Percentiles rank a stretch among this genome's conserved stretches.
Evolutionary conservation across 805 yeast species (phyloP).

Genomic region (Brettanomyces sp.): DNA sequence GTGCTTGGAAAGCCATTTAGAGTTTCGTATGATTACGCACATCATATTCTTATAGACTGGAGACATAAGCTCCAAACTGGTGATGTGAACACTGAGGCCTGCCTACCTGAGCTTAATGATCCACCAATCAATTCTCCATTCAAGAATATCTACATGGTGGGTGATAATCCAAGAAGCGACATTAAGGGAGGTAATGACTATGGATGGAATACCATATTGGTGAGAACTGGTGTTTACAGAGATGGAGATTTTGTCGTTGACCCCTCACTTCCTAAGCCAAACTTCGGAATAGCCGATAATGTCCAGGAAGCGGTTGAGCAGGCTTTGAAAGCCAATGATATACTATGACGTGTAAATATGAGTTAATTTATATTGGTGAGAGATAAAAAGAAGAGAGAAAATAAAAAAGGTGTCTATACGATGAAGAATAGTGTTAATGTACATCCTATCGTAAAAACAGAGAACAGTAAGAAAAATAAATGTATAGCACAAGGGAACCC

Average conservation of each 20-base stretch:
- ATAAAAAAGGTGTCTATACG: too few relatives aligned
- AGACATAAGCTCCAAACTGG: conserved; percentile 24
- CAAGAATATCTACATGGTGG: conserved; percentile 80
- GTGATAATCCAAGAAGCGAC: conserved; percentile 93
- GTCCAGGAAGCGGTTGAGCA: conserved; percentile 35
- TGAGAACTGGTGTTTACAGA: conserved; percentile 79
- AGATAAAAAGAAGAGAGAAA: too few relatives aligned
- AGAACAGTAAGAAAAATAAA: too few relatives aligned
- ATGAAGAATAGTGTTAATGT: too few relatives aligned
- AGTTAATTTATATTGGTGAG: too few relatives aligned
- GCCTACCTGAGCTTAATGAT: conserved; percentile 36
- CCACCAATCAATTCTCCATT: conserved; percentile 35
- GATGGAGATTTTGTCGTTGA: conserved; percentile 40
- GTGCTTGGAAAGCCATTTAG: conserved; percentile 77
- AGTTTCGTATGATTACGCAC: conserved; percentile 77
- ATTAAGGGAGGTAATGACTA: conserved; percentile 79
- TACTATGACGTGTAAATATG: not conserved
- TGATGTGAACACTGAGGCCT: conserved; percentile 11
- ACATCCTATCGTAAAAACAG: too few relatives aligned
- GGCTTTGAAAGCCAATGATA: conserved; percentile 13
- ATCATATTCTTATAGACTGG: conserved; percentile 56
- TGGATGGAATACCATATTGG: conserved; percentile 85
- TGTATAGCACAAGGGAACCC: too few relatives aligned
- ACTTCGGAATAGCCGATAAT: conserved; percentile 40
- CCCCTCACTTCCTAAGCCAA: conserved; percentile 30